Conservation (phyloP, 768 basidiomycete species). For the Pisolithus microcarpus region DNA sequence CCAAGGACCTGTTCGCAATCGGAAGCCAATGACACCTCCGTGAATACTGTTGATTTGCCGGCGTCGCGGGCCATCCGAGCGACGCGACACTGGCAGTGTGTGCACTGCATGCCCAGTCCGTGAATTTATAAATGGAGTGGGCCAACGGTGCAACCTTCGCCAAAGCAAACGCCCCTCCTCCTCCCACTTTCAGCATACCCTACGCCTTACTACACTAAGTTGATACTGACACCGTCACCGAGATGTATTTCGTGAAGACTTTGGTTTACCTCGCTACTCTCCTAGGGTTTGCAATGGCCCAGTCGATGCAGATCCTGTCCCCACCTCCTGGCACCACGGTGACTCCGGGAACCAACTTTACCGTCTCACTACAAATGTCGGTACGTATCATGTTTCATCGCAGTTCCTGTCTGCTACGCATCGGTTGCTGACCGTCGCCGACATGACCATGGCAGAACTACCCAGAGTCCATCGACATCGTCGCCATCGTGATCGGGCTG, state of each 20-base stretch:
- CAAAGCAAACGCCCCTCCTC: neutral
- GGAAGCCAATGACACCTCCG: too few species aligned
- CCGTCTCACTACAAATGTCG: constrained; percentile 14
- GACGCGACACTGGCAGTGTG: too few species aligned
- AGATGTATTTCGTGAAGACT: constrained; percentile 13
- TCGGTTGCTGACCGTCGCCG: neutral
- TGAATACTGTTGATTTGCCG: too few species aligned
- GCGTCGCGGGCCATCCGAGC: too few species aligned
- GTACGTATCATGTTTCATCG: constrained; percentile 4
- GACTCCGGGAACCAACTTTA: constrained; percentile 3
- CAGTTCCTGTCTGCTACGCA: neutral
- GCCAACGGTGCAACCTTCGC: too few species aligned
- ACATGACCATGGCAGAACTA: constrained; percentile 7
- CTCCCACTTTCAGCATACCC: neutral
- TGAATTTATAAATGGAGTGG: too few species aligned
- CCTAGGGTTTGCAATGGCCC: constrained; percentile 11
- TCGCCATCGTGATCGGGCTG: constrained; percentile 29
- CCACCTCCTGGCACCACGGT: constrained; percentile 10
- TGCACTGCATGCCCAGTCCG: too few species aligned
- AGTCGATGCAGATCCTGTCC: constrained; percentile 5
- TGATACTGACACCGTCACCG: neutral
- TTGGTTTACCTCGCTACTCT: constrained; percentile 13
- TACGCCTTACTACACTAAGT: neutral
- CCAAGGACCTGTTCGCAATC: too few species aligned
- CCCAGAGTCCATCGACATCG: constrained; percentile 19